Base-by-base conservation (phyloP, 495 filamentous ascomycete species). In the Bombardia bombarda region DNA sequence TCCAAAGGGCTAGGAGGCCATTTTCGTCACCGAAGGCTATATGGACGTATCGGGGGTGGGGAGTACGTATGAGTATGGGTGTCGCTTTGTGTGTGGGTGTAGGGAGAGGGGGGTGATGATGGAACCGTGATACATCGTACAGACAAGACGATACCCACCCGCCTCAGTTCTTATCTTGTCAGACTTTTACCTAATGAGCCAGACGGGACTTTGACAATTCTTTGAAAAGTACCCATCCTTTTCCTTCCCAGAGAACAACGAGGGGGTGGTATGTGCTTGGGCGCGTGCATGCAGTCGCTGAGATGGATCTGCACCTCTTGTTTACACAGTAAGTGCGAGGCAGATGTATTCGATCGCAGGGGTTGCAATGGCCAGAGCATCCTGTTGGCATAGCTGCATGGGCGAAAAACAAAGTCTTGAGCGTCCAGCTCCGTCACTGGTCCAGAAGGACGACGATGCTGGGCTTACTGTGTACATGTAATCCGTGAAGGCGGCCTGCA, bases 241-340 rank as follows among this genome's bases (percentile, higher is more conserved):
- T n/a, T n/a, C n/a, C n/a, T n/a, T n/a, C n/a, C n/a, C n/a, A n/a
- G n/a, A n/a, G n/a, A n/a, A n/a, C n/a, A 13, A 7, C 6, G 6
- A 13, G 26, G 26, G 13, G 26, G 9, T 8, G 26, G 26, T 2
- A 33, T 33, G 13, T 33, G 32, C 32, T 33, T 14, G 7, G 14
- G 36, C 36, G n/a, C 20, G 7, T 17, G 7, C 20, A 24, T 31
- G 38, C 38, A 32, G n/a, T 16, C 26, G 10, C 25, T 41, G 38
- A 41, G 38, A 32, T 41, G 25, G 38, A 32, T 30, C 35, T 41
- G 44, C 44, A 31, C 7, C 30, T 36, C 38, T 38, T 47, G 40
- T 26, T n/a, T n/a, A n/a, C n/a, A n/a, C n/a, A n/a, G 19, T 31
- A 26, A 28, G 13, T 47, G 20, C 31, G 13, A 26, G 23, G 37